Conservation (phyloP, 2,329 filamentous ascomycete species). For the Apiospora aurea region DNA sequence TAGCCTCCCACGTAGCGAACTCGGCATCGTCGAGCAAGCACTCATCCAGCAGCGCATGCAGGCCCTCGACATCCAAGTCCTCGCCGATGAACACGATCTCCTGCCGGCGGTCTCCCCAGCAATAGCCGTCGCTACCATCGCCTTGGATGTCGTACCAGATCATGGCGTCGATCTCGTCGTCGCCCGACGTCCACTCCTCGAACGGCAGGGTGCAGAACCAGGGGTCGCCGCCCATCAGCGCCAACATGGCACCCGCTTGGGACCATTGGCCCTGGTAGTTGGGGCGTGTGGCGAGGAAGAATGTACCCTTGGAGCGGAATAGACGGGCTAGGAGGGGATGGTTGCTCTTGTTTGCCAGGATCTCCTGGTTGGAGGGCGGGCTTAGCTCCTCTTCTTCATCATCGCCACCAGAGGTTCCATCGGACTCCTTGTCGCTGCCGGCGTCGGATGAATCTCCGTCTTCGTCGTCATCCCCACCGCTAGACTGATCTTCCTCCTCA, state of each 20-base stretch:
- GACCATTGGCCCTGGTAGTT: slow-evolving; percentile 59
- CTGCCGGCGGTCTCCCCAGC: slow-evolving; percentile 74
- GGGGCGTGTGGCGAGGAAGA: slow-evolving; percentile 66
- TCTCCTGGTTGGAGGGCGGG: slow-evolving; percentile 46
- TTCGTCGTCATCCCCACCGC: slow-evolving; percentile 25
- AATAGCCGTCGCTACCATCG: slow-evolving; percentile 56
- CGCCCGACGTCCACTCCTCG: slow-evolving; percentile 55
- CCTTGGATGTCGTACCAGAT: slow-evolving; percentile 53
- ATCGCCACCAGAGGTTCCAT: neutral
- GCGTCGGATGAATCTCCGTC: slow-evolving; percentile 43
- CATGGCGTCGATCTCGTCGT: slow-evolving; percentile 55
- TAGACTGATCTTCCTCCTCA: slow-evolving; percentile 41
- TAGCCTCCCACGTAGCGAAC: slow-evolving; percentile 48
- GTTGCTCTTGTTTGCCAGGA: slow-evolving; percentile 63
- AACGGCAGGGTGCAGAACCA: slow-evolving; percentile 68
- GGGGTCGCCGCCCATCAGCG: slow-evolving; percentile 59
- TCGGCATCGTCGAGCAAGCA: slow-evolving; percentile 70
- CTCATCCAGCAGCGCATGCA: slow-evolving; percentile 60
- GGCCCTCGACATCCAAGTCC: slow-evolving; percentile 56
- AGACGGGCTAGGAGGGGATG: slow-evolving; percentile 60
- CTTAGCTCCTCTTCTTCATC: slow-evolving; percentile 36
- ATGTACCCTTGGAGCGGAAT: slow-evolving; percentile 69
- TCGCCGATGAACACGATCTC: slow-evolving; percentile 79
- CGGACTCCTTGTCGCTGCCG: slow-evolving; percentile 35
- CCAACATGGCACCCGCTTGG: slow-evolving; percentile 70